Evolutionary conservation across 1,139 yeast species (phyloP).

Genomic region (Candida mesenterica): DNA sequence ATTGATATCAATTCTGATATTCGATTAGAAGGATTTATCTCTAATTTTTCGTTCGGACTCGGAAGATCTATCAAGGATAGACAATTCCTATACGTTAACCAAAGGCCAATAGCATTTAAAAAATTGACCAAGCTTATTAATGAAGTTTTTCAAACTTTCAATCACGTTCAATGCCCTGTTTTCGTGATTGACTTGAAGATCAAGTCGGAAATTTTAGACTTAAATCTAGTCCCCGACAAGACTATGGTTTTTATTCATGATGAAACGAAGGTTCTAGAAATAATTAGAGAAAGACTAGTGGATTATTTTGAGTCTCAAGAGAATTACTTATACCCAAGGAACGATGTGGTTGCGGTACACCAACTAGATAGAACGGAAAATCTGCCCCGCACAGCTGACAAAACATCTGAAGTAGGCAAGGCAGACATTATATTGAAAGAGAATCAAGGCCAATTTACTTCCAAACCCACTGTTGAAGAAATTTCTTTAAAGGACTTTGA

Average conservation of each 20-base stretch:
- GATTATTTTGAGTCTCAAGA: slow-evolving; percentile 47
- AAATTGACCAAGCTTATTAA: slow-evolving; percentile 59
- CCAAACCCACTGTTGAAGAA: too few relatives aligned
- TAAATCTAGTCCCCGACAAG: slow-evolving; percentile 92
- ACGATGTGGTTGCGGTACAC: slow-evolving; percentile 7
- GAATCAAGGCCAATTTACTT: too few relatives aligned
- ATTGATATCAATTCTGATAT: slow-evolving; percentile 25
- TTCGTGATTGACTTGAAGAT: slow-evolving; percentile 60
- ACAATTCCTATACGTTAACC: slow-evolving; percentile 71
- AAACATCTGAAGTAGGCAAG: neutral
- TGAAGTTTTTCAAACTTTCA: slow-evolving; percentile 70
- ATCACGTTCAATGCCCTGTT: slow-evolving; percentile 74
- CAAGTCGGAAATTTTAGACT: slow-evolving; percentile 57
- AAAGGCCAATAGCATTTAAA: slow-evolving; percentile 67
- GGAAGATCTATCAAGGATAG: slow-evolving; percentile 66
- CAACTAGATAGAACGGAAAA: neutral
- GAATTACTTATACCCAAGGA: slow-evolving; percentile 36
- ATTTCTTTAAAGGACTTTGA: too few relatives aligned
- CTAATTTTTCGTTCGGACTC: slow-evolving; percentile 75
- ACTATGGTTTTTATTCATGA: slow-evolving; percentile 66
- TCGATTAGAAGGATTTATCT: slow-evolving; percentile 57
- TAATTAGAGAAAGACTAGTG: slow-evolving; percentile 40
- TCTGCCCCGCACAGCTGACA: neutral
- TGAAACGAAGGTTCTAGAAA: slow-evolving; percentile 57
- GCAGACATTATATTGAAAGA: too few relatives aligned